phyloP scores from a whole-genome alignment of 345 rosid genomes.

The Luvunga scandens region DNA sequence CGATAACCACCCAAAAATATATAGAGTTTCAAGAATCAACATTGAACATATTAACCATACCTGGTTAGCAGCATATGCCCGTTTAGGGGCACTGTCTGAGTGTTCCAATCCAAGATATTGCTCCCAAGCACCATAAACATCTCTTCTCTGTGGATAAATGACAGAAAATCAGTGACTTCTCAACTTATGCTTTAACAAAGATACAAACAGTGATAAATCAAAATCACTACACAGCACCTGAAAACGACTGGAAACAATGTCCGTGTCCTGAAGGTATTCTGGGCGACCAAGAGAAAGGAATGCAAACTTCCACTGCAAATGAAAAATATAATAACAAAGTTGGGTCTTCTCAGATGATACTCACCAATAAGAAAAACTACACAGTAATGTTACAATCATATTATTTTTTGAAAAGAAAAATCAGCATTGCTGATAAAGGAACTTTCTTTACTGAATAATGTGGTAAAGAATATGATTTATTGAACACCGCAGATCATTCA shows the following conservation, averaged over 20 bases:
- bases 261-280: slow-evolving; percentile 85
- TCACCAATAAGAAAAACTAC: not conserved
- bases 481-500: not conserved
- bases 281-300: slow-evolving; percentile 85
- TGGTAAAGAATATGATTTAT: too few species aligned
- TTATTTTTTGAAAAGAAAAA: not conserved
- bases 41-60: slow-evolving; percentile 14
- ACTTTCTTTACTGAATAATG: not conserved
- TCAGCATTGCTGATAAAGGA: not conserved
- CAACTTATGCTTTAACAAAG: not conserved
- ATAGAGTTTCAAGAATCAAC: not conserved
- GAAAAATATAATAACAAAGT: not conserved
- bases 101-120: slow-evolving; percentile 98
- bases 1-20: not conserved
- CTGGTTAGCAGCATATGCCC: slow-evolving; percentile 77
- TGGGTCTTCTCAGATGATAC: not conserved
- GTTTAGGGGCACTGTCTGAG: slow-evolving; percentile 71
- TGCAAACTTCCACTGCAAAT: slow-evolving; percentile 89
- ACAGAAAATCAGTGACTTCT: not conserved
- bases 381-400: not conserved
- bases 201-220: not conserved
- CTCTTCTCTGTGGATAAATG: slow-evolving; percentile 55
- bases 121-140: slow-evolving; percentile 94
- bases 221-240: slow-evolving; percentile 46
- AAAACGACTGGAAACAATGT: slow-evolving; percentile 71